Evolutionary conservation across 2,329 filamentous ascomycete genomes (phyloP).

Genomic region (Cladosporium velox): DNA sequence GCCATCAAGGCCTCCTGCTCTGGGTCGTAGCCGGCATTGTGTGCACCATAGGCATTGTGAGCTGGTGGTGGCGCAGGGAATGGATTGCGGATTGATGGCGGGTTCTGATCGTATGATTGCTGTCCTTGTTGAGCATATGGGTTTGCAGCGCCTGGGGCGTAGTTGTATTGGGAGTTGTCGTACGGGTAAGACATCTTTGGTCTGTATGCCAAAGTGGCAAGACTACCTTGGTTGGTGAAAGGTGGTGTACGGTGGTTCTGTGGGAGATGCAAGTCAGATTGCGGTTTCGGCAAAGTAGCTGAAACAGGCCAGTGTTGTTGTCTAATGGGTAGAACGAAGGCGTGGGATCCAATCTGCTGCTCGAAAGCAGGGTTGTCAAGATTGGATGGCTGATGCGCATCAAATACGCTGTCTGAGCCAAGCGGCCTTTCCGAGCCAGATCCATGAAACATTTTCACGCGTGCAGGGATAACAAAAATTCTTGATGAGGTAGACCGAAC

Average conservation of each 20-base stretch:
- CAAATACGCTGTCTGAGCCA: background rate
- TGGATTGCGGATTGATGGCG: slow-evolving; percentile 76
- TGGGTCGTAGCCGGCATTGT: slow-evolving; percentile 59
- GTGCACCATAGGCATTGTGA: slow-evolving; percentile 26
- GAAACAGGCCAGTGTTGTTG: background rate
- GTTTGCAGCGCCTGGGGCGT: slow-evolving; percentile 35
- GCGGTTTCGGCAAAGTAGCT: background rate
- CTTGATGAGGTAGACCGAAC: background rate
- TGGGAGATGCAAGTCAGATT: background rate
- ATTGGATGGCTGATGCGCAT: background rate
- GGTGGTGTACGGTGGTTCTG: background rate
- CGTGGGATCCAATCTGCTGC: background rate
- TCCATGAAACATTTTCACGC: background rate
- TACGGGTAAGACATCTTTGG: slow-evolving; percentile 21
- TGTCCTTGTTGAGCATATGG: slow-evolving; percentile 49
- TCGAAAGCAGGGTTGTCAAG: background rate
- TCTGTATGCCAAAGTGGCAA: slow-evolving; percentile 4
- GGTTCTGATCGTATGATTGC: slow-evolving; percentile 34
- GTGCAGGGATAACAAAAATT: background rate
- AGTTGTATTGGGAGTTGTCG: slow-evolving; percentile 27
- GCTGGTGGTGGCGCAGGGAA: slow-evolving; percentile 66
- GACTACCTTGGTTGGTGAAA: background rate
- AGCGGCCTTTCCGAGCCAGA: background rate
- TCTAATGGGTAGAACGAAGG: background rate
- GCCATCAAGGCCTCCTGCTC: slow-evolving; percentile 90